Evolutionary conservation across 768 basidiomycete genomes (phyloP), one percentile per base, ranked within the genome.

Genomic region (Russula olivacea): DNA sequence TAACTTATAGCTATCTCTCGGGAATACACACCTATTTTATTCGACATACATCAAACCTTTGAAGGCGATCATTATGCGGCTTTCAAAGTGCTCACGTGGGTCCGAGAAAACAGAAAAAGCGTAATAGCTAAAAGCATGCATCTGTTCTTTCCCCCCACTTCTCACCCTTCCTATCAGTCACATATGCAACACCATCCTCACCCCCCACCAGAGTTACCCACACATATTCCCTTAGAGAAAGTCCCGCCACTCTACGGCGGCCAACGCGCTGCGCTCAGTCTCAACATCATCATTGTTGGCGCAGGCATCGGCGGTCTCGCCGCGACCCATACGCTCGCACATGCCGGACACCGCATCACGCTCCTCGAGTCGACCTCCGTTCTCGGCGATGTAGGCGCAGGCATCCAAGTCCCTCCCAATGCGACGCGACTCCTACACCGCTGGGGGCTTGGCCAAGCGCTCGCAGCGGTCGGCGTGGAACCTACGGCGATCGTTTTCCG

Each of bases 361-460:
- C 69, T 78, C 23, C 63, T 78, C 66, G 77, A 79, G 67, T 65
- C 76, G 32, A 76, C 77, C 2, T 40, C 68, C 15, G 72, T 68
- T 4, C 72, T 79, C 2, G 74, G 75, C 21, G 77, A 78, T 56
- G 76, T 77, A 41, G 76, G 76, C 63, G 76, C 77, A 0, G 76
- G 77, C 58, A 77, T 78, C 66, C 76, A 77, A 63, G 76, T 79
- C 54, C 69, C 77, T 8, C 77, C 77, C 8, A 79, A 79, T 64
- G 69, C 76, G 49, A 71, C 71, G 36, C 73, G 76, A 12, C 69
- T 78, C 4, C 69, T 79, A 28, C 51, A 66, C 4, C 69, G 75
- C n/a, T 79, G 77, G 76, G 77, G 77, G 3, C 71, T 77, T 45
- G 73, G 70, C 1, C 62, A 71, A 21, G 68, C 61, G 3, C 70